A percentile compares a stretch with the other conserved stretches of the same genome.
These are phyloP conservation scores for Candida odintsovae DNA, from an alignment of 805 yeast species.

Conservation along the genomic window DNA sequence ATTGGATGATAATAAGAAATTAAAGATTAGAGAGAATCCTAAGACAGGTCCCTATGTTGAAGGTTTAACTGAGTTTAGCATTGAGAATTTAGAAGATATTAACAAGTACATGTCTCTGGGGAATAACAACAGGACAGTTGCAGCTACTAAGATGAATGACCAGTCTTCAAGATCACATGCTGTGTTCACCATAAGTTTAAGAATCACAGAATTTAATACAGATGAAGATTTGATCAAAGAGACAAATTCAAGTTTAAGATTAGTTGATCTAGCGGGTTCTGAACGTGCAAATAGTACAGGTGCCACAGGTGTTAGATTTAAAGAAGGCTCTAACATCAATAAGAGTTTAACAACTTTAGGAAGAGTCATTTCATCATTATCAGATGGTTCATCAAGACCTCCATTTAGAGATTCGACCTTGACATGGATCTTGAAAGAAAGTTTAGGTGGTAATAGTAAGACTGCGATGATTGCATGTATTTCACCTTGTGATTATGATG, in stretches of 20 bases:
- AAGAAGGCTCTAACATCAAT: conserved; percentile 75
- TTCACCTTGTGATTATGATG: conserved; percentile 75
- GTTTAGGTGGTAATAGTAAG: conserved; percentile 79
- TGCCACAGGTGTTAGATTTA: conserved; percentile 52
- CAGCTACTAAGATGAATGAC: conserved; percentile 68
- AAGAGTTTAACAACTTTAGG: conserved; percentile 76
- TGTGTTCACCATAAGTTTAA: conserved; percentile 55
- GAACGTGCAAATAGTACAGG: conserved; percentile 64
- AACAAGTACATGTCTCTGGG: conserved; percentile 44
- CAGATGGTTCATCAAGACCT: conserved; percentile 30
- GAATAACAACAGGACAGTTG: conserved; percentile 54
- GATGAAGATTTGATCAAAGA: conserved; percentile 38
- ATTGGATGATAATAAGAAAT: conserved; percentile 23
- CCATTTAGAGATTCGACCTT: conserved; percentile 58
- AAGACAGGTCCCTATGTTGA: conserved; percentile 70
- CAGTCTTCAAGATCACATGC: conserved; percentile 79
- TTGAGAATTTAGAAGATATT: conserved; percentile 47
- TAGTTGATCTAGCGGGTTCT: conserved; percentile 82
- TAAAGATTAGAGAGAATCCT: conserved; percentile 59
- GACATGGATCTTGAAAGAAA: conserved; percentile 72
- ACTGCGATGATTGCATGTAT: conserved; percentile 86
- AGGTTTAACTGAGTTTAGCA: conserved; percentile 46
- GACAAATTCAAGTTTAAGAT: conserved; percentile 53
- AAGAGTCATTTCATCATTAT: conserved; percentile 50
- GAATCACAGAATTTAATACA: conserved; percentile 45